phyloP scores from a whole-genome alignment of 2,329 filamentous ascomycete species.

The Fusarium palustre region DNA sequence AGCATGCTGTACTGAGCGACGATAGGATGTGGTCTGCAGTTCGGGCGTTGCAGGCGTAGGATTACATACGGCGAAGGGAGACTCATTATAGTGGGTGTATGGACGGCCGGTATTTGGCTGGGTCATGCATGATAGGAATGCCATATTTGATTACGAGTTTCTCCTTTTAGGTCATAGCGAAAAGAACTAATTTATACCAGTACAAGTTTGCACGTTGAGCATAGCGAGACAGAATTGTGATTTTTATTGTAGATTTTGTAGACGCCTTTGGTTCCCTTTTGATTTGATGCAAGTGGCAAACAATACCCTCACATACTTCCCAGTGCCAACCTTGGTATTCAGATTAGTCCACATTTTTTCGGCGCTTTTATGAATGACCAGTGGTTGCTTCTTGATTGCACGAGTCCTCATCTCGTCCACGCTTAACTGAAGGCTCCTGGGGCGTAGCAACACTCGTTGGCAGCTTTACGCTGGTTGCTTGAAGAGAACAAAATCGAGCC shows the following conservation, averaged over 20 bases:
- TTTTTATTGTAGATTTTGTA: background rate
- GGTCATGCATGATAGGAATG: constrained; percentile 12
- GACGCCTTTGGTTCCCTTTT: background rate
- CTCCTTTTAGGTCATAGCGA: constrained; percentile 34
- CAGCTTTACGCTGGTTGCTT: background rate
- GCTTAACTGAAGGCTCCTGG: background rate
- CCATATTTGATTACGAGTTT: constrained; percentile 28
- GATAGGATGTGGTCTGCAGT: constrained; percentile 40
- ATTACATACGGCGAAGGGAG: constrained; percentile 27
- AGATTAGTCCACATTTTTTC: background rate
- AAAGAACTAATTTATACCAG: constrained; percentile 30
- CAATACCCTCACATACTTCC: background rate
- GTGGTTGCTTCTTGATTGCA: background rate
- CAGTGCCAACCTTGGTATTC: background rate
- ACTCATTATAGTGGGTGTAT: constrained; percentile 12
- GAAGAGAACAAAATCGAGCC: background rate
- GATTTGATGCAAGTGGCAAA: background rate
- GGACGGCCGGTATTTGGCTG: constrained; percentile 11
- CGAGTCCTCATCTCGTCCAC: background rate
- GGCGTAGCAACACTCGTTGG: background rate
- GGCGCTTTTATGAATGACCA: background rate
- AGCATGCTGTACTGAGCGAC: constrained; percentile 32
- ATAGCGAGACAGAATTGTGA: background rate
- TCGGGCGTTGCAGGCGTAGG: constrained; percentile 47
- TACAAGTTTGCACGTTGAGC: background rate